Evolutionary conservation across 345 rosid genomes (phyloP), one percentile per base, ranked within the genome.

Genomic region (Bruguiera parviflora): DNA sequence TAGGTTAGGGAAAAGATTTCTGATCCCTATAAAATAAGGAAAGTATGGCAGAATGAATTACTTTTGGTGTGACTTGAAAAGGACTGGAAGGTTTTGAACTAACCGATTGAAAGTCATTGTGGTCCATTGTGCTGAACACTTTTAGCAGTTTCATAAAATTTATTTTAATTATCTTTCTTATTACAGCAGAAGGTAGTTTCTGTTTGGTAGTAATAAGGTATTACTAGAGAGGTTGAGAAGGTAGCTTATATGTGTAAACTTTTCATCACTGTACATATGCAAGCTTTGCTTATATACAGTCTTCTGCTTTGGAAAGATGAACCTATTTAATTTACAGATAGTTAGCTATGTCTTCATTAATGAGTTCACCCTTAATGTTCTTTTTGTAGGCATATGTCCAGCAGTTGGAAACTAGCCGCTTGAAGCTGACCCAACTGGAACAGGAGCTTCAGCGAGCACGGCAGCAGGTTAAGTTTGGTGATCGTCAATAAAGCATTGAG

Each of bases 391-490:
- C 97, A 1, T 92, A 92, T 77, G 99, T 96, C 74, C 99, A 96
- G 81, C 99, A 92, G 79, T 84, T 96, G 75, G 99, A 96, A 75
- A 96, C 88, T 72, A 96, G 98, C 75, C 95, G 98, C 59, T 76
- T 96, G 83, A 96, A 96, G 88, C 83, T 92, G 70, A 89, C 90
- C 21, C 99, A 96, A 78, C 83, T 96, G 68, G 98, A 96, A 81
- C 99, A 92, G 84, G 99, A 92, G 80, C 87, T 96, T 56, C 99
- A 92, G 79, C 88, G 99, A 68, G 98, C 99, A 53, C 85, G 99
- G 39, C 99, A 96, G 64, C 98, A 96, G 96, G 99, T 92, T 66
- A 64, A 52, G 53, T 66, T 82, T 64, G 29, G 58, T 75, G 59
- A 39, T 71, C 53, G 33, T 67, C 27, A 35, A 56, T 46, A 11